Percentiles rank a stretch among this genome's conserved stretches.
These are phyloP conservation scores for Fusarium cicatricum DNA, from an alignment of 2,329 filamentous ascomycete species.

Conservation along the genomic window DNA sequence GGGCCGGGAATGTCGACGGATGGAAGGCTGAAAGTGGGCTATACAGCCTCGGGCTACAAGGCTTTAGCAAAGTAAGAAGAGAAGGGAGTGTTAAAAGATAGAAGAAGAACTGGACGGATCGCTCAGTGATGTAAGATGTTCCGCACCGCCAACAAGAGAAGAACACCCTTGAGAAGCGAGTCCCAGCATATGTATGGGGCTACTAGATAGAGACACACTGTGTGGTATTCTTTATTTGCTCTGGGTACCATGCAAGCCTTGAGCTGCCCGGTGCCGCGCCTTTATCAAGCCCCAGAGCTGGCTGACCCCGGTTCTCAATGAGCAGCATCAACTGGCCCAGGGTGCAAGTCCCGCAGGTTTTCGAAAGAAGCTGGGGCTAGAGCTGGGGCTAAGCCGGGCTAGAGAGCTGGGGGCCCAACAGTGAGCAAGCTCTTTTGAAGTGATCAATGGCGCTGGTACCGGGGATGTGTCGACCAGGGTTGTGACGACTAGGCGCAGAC, in stretches of 20 bases:
- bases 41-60: constrained; percentile 25
- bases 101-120: constrained; percentile 24
- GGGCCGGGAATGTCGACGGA: constrained; percentile 18
- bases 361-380: constrained; percentile 35
- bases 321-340: constrained; percentile 19
- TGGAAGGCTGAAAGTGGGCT: constrained; percentile 21
- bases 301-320: constrained; percentile 26
- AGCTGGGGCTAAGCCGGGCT: constrained; percentile 32
- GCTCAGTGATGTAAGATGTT: constrained; percentile 39
- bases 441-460: constrained; percentile 34
- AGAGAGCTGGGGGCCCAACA: constrained; percentile 36
- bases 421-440: constrained; percentile 24
- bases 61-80: constrained; percentile 24
- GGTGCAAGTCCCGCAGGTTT: constrained; percentile 33
- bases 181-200: constrained; percentile 33
- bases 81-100: constrained; percentile 27
- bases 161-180: constrained; percentile 36
- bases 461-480: constrained; percentile 37
- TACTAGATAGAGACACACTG: constrained; percentile 37
- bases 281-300: constrained; percentile 41
- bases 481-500: constrained; percentile 31
- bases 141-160: constrained; percentile 32
- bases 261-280: constrained; percentile 32
- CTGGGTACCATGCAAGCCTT: constrained; percentile 34
- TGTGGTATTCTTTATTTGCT: constrained; percentile 39